Percentiles rank a stretch among this genome's conserved stretches.
These are phyloP conservation scores for Leptographium galeiforme DNA, from an alignment of 2,329 filamentous ascomycete species.

Conservation along the genomic window DNA sequence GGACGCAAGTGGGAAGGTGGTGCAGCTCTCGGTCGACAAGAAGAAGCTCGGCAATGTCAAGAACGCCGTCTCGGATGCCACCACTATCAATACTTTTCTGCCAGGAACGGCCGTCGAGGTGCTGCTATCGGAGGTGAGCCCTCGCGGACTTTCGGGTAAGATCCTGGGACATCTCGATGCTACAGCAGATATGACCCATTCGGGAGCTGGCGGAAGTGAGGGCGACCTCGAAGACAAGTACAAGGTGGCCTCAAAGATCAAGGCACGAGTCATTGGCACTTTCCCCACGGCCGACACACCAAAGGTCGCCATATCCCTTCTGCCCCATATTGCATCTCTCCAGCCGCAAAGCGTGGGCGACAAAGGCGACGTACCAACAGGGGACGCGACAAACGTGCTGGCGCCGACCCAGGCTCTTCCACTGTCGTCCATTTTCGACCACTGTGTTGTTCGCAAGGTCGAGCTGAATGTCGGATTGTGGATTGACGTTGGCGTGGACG, in stretches of 20 bases:
- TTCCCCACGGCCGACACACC: conserved; percentile 67
- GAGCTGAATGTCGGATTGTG: conserved; percentile 73
- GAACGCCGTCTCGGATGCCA: conserved; percentile 58
- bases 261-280: conserved; percentile 76
- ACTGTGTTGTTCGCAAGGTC: conserved; percentile 67
- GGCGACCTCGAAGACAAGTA: conserved; percentile 63
- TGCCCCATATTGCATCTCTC: conserved; percentile 70
- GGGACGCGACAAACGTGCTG: conserved; percentile 8
- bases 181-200: conserved; percentile 83
- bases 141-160: conserved; percentile 72
- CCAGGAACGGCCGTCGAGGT: conserved; percentile 86
- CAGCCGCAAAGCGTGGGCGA: neutral
- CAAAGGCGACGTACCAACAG: neutral
- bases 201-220: conserved; percentile 57
- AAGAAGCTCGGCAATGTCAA: conserved; percentile 54
- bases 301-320: conserved; percentile 76
- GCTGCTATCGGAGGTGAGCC: conserved; percentile 61
- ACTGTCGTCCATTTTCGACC: conserved; percentile 62
- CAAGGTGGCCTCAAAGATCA: conserved; percentile 72
- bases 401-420: conserved; percentile 47
- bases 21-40: conserved; percentile 69
- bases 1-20: conserved; percentile 64
- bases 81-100: conserved; percentile 78
- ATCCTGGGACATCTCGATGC: conserved; percentile 84
- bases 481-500: conserved; percentile 52